Evolutionary conservation across 2,329 filamentous ascomycete species (phyloP).

Genomic region (Rutstroemia sp.): DNA sequence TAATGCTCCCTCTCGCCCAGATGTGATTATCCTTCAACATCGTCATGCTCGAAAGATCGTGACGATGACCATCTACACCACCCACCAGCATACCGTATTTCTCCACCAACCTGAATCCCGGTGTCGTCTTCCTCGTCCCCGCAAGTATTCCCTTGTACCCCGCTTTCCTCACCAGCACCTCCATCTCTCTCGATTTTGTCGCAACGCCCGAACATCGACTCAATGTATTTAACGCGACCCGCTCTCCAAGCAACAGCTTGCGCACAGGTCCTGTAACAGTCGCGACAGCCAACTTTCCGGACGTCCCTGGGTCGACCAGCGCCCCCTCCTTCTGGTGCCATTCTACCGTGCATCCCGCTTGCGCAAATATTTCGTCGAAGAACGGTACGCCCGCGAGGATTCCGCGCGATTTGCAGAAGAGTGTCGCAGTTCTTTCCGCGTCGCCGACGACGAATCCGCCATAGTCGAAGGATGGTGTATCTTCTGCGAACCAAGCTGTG

Average conservation of each 20-base stretch:
- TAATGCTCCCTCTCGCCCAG: conserved; percentile 83
- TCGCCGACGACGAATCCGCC: conserved; percentile 93
- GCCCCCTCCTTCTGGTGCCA: conserved; percentile 79
- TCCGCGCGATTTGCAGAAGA: conserved; percentile 65
- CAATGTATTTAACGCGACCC: conserved; percentile 85
- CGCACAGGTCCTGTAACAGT: conserved; percentile 81
- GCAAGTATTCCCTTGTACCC: conserved; percentile 83
- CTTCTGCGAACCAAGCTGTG: conserved; percentile 83
- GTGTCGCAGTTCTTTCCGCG: conserved; percentile 51
- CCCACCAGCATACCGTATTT: conserved; percentile 98
- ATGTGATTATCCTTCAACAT: conserved; percentile 99
- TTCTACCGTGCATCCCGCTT: conserved; percentile 84
- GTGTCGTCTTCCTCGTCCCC: conserved; percentile 93
- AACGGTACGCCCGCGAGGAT: conserved; percentile 89
- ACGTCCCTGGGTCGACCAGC: conserved; percentile 49
- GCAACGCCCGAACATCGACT: conserved; percentile 89
- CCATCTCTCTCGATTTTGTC: conserved; percentile 52
- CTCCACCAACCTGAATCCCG: conserved; percentile 89
- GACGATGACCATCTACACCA: conserved; percentile 83
- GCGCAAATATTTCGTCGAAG: conserved; percentile 86
- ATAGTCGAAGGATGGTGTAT: conserved; percentile 94
- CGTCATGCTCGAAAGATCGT: conserved; percentile 89
- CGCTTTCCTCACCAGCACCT: conserved; percentile 48
- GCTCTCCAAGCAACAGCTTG: conserved; percentile 73
- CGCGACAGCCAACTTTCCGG: conserved; percentile 55